Evolutionary conservation across 2,329 filamentous ascomycete genomes (phyloP), one percentile per base, ranked within the genome.

Genomic region (Diatrype stigma): DNA sequence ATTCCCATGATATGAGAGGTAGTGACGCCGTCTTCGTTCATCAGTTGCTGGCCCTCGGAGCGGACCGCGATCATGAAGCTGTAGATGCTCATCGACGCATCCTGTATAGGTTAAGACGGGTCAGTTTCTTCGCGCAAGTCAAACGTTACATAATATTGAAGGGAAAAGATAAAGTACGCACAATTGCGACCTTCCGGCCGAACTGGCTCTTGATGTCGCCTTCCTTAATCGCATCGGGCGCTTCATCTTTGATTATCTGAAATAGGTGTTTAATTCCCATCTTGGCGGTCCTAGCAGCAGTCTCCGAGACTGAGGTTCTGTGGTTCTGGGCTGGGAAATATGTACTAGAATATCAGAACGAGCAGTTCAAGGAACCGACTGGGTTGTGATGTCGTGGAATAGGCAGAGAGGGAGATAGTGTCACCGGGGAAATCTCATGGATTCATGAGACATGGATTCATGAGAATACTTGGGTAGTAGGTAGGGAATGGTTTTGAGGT

Each of bases 171-270:
- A 14, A 2, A 32, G 6, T 30, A 78, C 89, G 67, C 77, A 96
- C 92, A 72, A 96, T 96, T 48, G 93, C 93, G 55, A 99, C 93
- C 74, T 99, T 99, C 69, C 94, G 89, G 57, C 94, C 94, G 68
- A 99, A 99, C 60, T 99, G 94, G 63, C 93, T 93, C 76, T 99
- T 99, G 79, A 99, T 99, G 67, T 99, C 94, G 54, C 94, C 90
- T 66, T 91, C 87, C 73, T 96, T 97, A 78, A 96, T 83, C 32
- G 94, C 88, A 73, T 92, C 89, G n/a, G 94, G 94, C 59, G 91
- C 89, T 75, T 97, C 88, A 67, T 96, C 92, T 65, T 89, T 87
- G 72, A 94, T 90, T 69, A 94, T 86, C 59, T 83, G 80, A 70
- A 86, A 90, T 42, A 94, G 81, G 62, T 89, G 83, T 77, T 85